These are phyloP conservation scores for Strigomonas culicis DNA, from an alignment of 208 protist species.

Conservation along the genomic window DNA sequence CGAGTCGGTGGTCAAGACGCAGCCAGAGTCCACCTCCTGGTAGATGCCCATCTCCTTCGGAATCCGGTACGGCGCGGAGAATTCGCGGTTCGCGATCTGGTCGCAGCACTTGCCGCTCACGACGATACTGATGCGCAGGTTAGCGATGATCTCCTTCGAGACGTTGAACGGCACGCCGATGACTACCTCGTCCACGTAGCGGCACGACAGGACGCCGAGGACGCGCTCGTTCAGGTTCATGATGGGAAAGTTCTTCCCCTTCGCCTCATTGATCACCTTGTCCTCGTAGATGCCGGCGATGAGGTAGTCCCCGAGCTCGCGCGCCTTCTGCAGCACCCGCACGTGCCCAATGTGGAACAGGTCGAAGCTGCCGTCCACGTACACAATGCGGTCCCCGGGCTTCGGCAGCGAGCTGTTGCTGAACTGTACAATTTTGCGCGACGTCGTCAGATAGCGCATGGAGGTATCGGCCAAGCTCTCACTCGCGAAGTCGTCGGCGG, in stretches of 20 bases:
- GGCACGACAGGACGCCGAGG: constrained; percentile 94
- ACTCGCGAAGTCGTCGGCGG: constrained; percentile 37
- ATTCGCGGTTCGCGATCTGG: constrained; percentile 8
- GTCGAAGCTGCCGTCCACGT: constrained; percentile 97
- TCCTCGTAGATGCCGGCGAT: constrained; percentile 97
- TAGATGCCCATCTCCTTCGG: constrained; percentile 84
- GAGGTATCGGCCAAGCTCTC: constrained; percentile 19
- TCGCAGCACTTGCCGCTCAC: constrained; percentile 74
- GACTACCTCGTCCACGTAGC: constrained; percentile 98
- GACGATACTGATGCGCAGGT: constrained; percentile 82
- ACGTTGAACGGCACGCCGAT: constrained; percentile 96
- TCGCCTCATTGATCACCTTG: constrained; percentile 81
- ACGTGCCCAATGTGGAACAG: constrained; percentile 97
- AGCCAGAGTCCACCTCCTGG: constrained; percentile 66
- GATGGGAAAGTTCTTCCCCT: constrained; percentile 96
- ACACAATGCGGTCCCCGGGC: constrained; percentile 92
- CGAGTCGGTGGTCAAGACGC: constrained; percentile 45
- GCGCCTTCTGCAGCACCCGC: constrained; percentile 91
- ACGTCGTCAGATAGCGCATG: constrained; percentile 87
- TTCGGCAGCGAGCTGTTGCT: constrained; percentile 80
- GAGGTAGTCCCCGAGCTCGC: constrained; percentile 92
- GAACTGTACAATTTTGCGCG: constrained; percentile 96
- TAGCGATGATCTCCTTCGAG: constrained; percentile 90
- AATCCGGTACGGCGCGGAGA: constrained; percentile 34
- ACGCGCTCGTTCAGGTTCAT: constrained; percentile 98